A percentile compares a stretch with the other conserved stretches of the same genome.
Evolutionary conservation across 1,139 yeast genomes (phyloP).

Genomic region (Sugiyamaella pinicola): DNA sequence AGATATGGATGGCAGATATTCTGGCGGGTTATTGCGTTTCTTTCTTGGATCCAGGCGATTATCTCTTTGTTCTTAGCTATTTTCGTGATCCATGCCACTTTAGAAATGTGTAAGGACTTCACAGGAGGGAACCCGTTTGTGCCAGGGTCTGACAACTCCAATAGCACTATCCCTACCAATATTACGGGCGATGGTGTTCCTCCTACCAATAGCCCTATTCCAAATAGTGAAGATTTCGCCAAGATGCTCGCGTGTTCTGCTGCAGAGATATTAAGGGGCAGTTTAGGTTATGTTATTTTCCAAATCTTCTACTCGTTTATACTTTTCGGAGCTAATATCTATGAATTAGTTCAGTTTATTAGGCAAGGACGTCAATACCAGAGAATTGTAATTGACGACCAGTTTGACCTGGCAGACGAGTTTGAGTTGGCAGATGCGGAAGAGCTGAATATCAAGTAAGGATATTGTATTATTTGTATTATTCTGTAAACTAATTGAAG

Average conservation of each 20-base stretch:
- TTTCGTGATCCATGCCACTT: background rate
- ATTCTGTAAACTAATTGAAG: background rate
- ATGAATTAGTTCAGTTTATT: constrained; percentile 3
- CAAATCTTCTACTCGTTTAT: background rate
- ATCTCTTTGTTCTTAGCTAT: background rate
- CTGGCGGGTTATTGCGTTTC: constrained; percentile 3
- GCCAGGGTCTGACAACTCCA: background rate
- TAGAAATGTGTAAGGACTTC: constrained; percentile 4
- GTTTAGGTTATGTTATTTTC: background rate
- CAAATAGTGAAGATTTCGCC: constrained; percentile 2
- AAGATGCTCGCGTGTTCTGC: constrained; percentile 2
- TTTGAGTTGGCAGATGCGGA: constrained; percentile 11
- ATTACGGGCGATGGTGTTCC: background rate
- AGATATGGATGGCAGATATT: constrained; percentile 11
- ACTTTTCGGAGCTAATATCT: constrained; percentile 7
- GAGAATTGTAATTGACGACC: background rate
- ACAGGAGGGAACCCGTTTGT: background rate
- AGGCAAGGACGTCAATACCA: background rate
- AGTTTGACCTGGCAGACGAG: constrained; percentile 6
- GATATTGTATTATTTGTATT: background rate
- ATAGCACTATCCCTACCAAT: background rate
- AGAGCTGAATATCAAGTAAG: constrained; percentile 5
- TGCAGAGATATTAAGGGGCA: background rate
- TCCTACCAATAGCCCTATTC: background rate
- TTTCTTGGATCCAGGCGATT: constrained; percentile 1